Base-by-base conservation (phyloP, 1,139 yeast genomes). In the Geotrichum aggregatum region DNA sequence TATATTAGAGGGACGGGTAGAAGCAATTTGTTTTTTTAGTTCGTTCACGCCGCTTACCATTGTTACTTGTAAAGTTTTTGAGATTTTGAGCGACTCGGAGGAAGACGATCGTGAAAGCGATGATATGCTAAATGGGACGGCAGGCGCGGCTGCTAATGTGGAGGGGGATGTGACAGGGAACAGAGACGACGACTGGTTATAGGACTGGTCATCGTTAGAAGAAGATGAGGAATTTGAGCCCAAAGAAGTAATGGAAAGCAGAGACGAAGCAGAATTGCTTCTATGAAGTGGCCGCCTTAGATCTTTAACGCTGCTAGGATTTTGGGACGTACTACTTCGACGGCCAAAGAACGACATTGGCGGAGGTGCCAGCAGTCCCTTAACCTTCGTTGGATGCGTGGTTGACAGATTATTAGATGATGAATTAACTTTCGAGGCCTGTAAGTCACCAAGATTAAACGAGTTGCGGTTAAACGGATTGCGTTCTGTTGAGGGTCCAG, bases 11-110 rank as follows among this genome's bases (percentile, higher is more conserved):
- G 46, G 26, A 11, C 22, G 46, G 19, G 46, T 48, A 11, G 49
- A 39, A 6, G 52, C 36, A 21, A 50, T 19, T 26, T 34, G 47
- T 18, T 40, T 35, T 19, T 50, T 44, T 22, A 50, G 44, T 14
- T 44, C 49, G 8, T 16, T 26, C 8, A 50, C 46, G 2, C 47
- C 49, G 16, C 33, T 40, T 6, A 38, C n/a, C 49, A 50, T 39
- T 4, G 49, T 50, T 3, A 41, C 44, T 14, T n/a, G 21, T 13
- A 26, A 18, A 7, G 42, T 18, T 11, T 39, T 24, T 6, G 26
- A 21, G 6, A 33, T 35, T 11, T 16, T 14, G 3, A 30, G 21
- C 14, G 44, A 39, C 13, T 26, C 36, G 4, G 50, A 39, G 10
- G 50, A 33, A 2, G 50, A 39, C 2, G 50, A 39, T 26, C 33